A percentile compares a stretch with the other conserved stretches of the same genome.
phyloP scores from a whole-genome alignment of 208 protist genomes.

The Hexamita inflata region DNA sequence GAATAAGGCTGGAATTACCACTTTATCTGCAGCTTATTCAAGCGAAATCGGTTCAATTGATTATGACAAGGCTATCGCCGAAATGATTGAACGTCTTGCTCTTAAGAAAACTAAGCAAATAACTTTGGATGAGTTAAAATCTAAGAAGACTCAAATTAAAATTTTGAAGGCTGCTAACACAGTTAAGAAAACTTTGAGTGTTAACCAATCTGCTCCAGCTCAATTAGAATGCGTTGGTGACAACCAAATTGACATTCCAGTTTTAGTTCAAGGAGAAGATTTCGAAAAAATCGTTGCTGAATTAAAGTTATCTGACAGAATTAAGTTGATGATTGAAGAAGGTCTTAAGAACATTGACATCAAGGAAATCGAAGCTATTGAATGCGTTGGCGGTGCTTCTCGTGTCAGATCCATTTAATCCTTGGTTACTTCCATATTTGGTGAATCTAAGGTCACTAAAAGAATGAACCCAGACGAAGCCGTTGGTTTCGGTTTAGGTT shows the following conservation, averaged over 20 bases:
- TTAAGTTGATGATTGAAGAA: background rate
- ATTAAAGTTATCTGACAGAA: background rate
- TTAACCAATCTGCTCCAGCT: slow-evolving; percentile 11
- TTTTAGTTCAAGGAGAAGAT: background rate
- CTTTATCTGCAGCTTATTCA: background rate
- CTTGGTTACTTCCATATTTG: background rate
- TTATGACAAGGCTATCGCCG: background rate
- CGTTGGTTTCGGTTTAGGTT: slow-evolving; percentile 5
- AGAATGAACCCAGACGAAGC: slow-evolving; percentile 9
- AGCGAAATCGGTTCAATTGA: background rate
- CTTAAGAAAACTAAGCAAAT: background rate
- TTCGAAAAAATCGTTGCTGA: background rate
- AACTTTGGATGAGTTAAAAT: background rate
- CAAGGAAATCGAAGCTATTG: slow-evolving; percentile 8
- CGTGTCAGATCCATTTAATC: background rate
- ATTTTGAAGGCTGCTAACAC: slow-evolving; percentile 21
- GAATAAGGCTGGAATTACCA: slow-evolving; percentile 12
- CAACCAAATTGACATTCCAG: background rate
- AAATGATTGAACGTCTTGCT: background rate
- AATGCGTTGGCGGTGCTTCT: slow-evolving; percentile 13
- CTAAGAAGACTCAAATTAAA: background rate
- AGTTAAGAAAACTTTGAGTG: slow-evolving; percentile 10
- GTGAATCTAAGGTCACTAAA: background rate
- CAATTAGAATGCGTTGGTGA: slow-evolving; percentile 15
- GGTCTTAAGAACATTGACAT: background rate